Evolutionary conservation across 352 stramenopile genomes (phyloP), one percentile per base, ranked within the genome.

Genomic region (Globisporangium yorkense): DNA sequence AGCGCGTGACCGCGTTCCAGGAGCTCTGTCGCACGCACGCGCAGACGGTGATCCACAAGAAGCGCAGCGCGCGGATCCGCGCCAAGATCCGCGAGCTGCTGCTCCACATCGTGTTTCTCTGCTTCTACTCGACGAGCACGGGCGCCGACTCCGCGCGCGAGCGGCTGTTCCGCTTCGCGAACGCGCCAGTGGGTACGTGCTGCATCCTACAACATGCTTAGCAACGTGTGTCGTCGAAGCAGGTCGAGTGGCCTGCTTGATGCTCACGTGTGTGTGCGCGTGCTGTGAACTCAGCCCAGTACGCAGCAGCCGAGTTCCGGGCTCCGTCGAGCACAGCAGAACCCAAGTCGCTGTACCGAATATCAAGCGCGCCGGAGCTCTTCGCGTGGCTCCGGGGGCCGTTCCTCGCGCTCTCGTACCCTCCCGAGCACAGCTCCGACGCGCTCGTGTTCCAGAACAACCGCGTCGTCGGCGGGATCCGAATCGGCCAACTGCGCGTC

Each of bases 401-500:
- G 9, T 75, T 78, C 54, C 40, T 70, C 3, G 29, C 49, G 4
- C 43, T 66, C 7, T 65, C 64, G n/a, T 75, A 68, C 52, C 39
- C 57, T n/a, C 40, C 29, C 6, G 35, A 27, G 5, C 21, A 16
- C 6, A 61, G 15, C 2, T 33, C 24, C 37, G 37, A 50, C 20
- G 50, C 49, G 47, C 40, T 55, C 20, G 37, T 66, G 13, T 56
- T 63, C 13, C 56, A 68, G 29, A 73, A 45, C 24, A 78, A 60
- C 33, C 68, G 46, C 41, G 65, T 85, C 47, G 56, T 86, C 15
- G 75, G 75, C 29, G 73, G 62, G 18, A 65, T 84, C 43, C 68
- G 71, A 31, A 66, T 86, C 55, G 75, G 71, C 0, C 71, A 83
- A 53, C 65, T 86, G 13, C 71, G 75, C 16, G 73, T 78, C 21